phyloP scores from a whole-genome alignment of 2,329 filamentous ascomycete genomes.

The Lithohypha guttulata region DNA sequence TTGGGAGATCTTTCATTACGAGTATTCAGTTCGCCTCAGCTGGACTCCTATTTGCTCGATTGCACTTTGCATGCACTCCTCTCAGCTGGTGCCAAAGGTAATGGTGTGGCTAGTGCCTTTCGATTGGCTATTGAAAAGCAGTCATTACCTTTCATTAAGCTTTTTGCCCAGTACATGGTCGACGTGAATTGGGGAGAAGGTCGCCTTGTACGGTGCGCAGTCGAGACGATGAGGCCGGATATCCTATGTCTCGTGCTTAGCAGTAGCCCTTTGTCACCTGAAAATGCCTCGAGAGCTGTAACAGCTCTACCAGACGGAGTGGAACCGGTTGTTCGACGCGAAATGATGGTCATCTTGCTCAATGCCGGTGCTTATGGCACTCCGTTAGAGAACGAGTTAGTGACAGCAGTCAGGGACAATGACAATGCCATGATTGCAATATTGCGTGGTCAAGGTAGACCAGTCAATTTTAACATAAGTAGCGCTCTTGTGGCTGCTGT shows the following conservation, averaged over 20 bases:
- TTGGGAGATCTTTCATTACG: neutral
- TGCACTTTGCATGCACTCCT: neutral
- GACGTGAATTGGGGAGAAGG: neutral
- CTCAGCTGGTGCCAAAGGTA: neutral
- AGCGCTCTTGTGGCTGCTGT: neutral
- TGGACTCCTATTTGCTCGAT: neutral
- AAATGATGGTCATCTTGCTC: neutral
- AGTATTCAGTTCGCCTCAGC: neutral
- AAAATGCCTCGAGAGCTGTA: neutral
- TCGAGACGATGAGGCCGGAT: neutral
- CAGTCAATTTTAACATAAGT: neutral
- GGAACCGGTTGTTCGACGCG: neutral
- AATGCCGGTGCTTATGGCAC: neutral
- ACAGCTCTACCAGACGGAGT: neutral
- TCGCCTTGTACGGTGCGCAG: neutral
- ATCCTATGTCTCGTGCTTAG: neutral
- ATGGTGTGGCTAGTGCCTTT: neutral
- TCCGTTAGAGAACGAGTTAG: neutral
- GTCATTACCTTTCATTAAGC: neutral
- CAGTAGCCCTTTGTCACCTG: neutral
- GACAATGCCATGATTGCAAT: neutral
- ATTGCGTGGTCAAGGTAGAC: neutral
- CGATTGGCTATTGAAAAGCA: neutral
- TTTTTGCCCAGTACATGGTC: neutral
- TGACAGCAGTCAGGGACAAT: neutral